These are phyloP conservation scores for Myriosclerotinia duriaeana DNA, from an alignment of 2,329 filamentous ascomycete genomes.

Conservation along the genomic window DNA sequence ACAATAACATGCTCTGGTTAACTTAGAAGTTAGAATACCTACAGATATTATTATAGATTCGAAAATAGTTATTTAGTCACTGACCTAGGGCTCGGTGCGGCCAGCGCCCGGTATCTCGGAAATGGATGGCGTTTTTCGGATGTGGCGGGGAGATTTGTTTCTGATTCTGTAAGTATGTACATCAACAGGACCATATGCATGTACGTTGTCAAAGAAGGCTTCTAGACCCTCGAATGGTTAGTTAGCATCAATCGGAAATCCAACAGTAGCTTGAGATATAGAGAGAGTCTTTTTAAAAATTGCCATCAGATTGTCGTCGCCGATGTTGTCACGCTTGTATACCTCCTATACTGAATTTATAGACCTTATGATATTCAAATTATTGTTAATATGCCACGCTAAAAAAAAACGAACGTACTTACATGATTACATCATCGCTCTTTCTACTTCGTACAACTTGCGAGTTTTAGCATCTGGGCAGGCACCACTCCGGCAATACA, in stretches of 20 bases:
- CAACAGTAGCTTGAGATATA: not conserved
- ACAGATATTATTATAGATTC: too few relatives aligned
- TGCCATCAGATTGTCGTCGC: not conserved
- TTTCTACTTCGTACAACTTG: not conserved
- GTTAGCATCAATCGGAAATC: not conserved
- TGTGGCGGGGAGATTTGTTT: not conserved
- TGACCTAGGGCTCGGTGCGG: not conserved
- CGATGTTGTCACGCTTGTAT: not conserved
- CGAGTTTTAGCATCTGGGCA: not conserved
- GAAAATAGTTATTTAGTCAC: too few relatives aligned
- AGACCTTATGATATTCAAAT: not conserved
- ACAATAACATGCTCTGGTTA: too few relatives aligned
- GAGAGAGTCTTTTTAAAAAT: not conserved
- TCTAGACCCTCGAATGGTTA: not conserved
- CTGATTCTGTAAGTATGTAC: not conserved
- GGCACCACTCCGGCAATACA: not conserved
- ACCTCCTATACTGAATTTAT: not conserved
- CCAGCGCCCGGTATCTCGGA: slow-evolving; percentile 6
- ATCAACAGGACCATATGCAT: not conserved
- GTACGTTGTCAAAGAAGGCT: not conserved
- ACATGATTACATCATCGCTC: not conserved
- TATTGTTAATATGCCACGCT: not conserved
- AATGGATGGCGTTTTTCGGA: slow-evolving; percentile 5
- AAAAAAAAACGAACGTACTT: not conserved
- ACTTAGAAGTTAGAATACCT: too few relatives aligned